These are phyloP conservation scores for Xylaria sp. DNA, from an alignment of 2,329 filamentous ascomycete genomes.

Conservation along the genomic window DNA sequence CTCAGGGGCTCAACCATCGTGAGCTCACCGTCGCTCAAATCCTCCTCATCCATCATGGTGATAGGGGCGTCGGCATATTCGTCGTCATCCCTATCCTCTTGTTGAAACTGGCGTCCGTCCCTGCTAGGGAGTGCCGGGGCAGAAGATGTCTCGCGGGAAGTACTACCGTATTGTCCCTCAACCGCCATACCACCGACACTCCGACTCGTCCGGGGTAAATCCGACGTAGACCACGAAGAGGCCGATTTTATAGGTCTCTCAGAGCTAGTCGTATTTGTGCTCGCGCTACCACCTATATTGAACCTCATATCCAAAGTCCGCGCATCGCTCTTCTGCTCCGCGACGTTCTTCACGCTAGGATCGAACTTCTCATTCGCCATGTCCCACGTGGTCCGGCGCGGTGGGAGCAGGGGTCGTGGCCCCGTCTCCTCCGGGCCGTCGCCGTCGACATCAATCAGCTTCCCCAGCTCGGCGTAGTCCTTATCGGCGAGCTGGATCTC, in stretches of 20 bases:
- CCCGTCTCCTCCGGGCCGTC: conserved; percentile 12
- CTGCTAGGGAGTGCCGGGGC: not conserved
- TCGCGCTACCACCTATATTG: conserved; percentile 3
- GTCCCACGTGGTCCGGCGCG: conserved; percentile 38
- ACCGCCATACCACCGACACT: not conserved
- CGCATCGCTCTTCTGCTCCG: conserved; percentile 44
- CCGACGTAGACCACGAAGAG: not conserved
- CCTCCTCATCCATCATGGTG: conserved; percentile 54
- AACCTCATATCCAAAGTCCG: conserved; percentile 38
- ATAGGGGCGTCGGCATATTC: conserved; percentile 51
- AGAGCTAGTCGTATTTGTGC: not conserved
- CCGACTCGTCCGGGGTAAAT: conserved; percentile 1
- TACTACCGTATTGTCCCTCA: not conserved
- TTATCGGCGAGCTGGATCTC: conserved; percentile 50
- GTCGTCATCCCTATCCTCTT: conserved; percentile 49
- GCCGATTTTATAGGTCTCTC: conserved; percentile 11
- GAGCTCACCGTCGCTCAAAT: conserved; percentile 46
- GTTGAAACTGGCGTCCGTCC: conserved; percentile 7
- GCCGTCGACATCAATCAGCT: conserved; percentile 58
- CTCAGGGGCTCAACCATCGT: conserved; percentile 45
- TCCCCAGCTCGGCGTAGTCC: conserved; percentile 50
- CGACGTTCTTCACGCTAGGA: conserved; percentile 43
- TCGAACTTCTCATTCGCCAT: conserved; percentile 47
- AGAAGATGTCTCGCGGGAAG: not conserved
- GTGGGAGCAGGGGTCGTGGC: conserved; percentile 31